phyloP scores from a whole-genome alignment of 108 stramenopile species.

The Pelagomonas calceolata region DNA sequence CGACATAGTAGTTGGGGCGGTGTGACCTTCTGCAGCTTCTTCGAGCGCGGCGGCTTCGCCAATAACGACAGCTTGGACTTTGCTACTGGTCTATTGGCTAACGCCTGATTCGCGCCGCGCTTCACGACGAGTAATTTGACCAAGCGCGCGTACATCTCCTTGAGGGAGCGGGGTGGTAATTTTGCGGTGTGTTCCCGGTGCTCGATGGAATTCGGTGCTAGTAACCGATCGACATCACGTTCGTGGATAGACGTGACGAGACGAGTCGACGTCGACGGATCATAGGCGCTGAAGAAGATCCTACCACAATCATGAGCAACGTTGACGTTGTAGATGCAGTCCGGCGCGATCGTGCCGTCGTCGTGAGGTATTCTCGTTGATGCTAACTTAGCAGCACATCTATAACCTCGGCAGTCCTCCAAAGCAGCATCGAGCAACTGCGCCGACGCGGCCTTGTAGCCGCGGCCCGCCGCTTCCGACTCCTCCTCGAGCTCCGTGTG shows the following conservation, averaged over 20 bases:
- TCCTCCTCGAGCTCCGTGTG: background rate
- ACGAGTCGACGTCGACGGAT: slow-evolving; percentile 1
- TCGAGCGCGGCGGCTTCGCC: background rate
- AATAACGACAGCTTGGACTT: too few relatives aligned
- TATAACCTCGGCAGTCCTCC: slow-evolving; percentile 7
- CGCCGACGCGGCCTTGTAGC: background rate
- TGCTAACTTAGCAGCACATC: background rate
- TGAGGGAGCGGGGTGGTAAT: slow-evolving; percentile 2
- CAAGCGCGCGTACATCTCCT: slow-evolving; percentile 13
- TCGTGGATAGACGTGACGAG: slow-evolving; percentile 7
- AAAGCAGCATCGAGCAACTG: background rate
- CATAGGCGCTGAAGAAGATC: slow-evolving; percentile 17
- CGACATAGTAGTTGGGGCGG: slow-evolving; percentile 2
- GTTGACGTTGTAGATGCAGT: slow-evolving; percentile 11
- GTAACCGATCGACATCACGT: slow-evolving; percentile 7
- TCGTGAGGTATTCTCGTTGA: background rate
- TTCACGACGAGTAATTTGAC: slow-evolving; percentile 10
- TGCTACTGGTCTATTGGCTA: background rate
- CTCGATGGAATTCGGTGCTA: slow-evolving; percentile 12
- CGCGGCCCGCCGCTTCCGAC: slow-evolving; percentile 4
- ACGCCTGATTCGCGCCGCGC: background rate
- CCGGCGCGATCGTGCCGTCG: slow-evolving; percentile 5
- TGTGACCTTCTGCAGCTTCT: background rate
- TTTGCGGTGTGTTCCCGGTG: background rate
- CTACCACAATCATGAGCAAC: slow-evolving; percentile 13